A percentile compares a stretch with the other conserved stretches of the same genome.
These are phyloP conservation scores for Senna tora DNA, from an alignment of 306 rosid species.

Conservation along the genomic window DNA sequence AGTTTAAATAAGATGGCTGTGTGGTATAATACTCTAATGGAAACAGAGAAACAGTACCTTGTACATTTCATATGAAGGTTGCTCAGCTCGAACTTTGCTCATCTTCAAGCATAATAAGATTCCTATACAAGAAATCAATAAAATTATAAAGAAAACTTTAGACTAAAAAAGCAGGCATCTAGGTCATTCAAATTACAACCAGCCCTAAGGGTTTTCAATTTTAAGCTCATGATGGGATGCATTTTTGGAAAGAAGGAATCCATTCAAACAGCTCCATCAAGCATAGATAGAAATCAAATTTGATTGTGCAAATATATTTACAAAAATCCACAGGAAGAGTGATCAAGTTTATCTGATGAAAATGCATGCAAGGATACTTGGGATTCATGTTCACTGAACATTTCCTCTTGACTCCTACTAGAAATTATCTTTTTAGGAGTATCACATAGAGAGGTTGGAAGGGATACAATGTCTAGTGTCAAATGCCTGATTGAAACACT, in stretches of 20 bases:
- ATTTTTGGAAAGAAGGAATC: background rate
- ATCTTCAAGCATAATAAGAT: conserved; percentile 74
- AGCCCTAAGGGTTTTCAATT: conserved; percentile 11
- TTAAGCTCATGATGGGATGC: conserved; percentile 12
- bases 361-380: too few species aligned
- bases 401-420: too few species aligned
- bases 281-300: background rate
- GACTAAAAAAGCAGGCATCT: conserved; percentile 25
- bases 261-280: background rate
- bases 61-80: conserved; percentile 83
- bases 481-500: background rate
- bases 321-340: background rate
- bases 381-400: too few species aligned
- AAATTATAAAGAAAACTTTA: conserved; percentile 13
- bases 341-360: too few species aligned
- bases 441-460: background rate
- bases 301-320: background rate
- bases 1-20: conserved; percentile 19
- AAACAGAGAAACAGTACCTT: conserved; percentile 59
- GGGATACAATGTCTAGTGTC: background rate
- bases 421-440: too few species aligned
- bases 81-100: conserved; percentile 90
- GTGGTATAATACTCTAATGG: conserved; percentile 14
- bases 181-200: conserved; percentile 12
- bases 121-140: conserved; percentile 53